Evolutionary conservation across 495 filamentous ascomycete genomes (phyloP), one percentile per base, ranked within the genome.

Genomic region (Glonium stellatum): DNA sequence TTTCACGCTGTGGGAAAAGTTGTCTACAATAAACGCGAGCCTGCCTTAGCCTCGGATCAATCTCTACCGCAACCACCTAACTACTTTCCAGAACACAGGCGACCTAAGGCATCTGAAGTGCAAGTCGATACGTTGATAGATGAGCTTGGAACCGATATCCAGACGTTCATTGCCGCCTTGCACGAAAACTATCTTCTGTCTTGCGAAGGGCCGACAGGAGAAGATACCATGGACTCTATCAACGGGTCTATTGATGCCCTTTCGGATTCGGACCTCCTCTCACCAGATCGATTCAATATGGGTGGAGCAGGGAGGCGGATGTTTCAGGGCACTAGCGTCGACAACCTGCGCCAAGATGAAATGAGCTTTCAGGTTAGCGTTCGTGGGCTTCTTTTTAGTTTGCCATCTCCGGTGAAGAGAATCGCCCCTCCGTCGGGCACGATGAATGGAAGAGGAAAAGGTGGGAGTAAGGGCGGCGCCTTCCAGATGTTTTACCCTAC

Each of bases 1-100:
- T 99, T 99, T 67, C 95, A 99, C 72, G 91, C 95, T 27, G 86
- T 99, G 52, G 95, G 92, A 15, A 96, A 91, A 65, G 87, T 97
- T 3, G 82, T 96, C 3, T 92, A 97, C 73, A 97, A 97, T 73
- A 97, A 96, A 69, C 81, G 93, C 41, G 78, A 83, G 31, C 76
- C 77, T 25, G 66, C 63, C 12, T 58, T 57, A 55, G 62, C 49
- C 19, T 67, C 64, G 54, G 15, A 65, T 35, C 65, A 65, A 4
- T 64, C 70, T 10, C 70, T 72, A 5, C 73, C 75, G 13, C 73
- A 78, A 44, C 84, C 85, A 35, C 89, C 89, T 15, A 66, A 76
- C 47, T 81, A 87, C 75, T 73, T 92, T 47, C 75, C 77, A 4
- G 79, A 86, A 34, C 76, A 81, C 59, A 71, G 79, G 4, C 78